Conservation (phyloP, 305 asterid species). For the Stenogyne calaminthoides region DNA sequence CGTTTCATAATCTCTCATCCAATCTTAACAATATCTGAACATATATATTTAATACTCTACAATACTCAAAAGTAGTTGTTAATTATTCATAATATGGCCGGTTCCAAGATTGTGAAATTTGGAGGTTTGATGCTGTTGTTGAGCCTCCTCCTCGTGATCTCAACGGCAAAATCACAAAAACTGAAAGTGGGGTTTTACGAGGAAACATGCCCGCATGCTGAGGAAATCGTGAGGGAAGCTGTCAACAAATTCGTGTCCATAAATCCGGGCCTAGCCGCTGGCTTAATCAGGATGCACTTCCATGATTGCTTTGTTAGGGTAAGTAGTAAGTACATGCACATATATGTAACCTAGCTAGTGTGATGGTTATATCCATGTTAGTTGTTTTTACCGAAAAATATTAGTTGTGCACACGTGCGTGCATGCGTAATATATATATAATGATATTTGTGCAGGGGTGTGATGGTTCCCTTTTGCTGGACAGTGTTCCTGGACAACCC, state of each 20-base stretch:
- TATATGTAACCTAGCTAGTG: no score
- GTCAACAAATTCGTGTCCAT: conserved; percentile 34
- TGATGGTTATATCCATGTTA: no score
- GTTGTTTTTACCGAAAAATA: no score
- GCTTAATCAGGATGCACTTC: conserved; percentile 51
- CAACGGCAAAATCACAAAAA: conserved; percentile 14
- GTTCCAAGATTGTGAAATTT: conserved; percentile 15
- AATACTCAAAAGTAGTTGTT: neutral
- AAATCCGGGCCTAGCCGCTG: conserved; percentile 47
- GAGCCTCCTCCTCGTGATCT: neutral
- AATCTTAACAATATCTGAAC: neutral
- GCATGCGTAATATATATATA: no score
- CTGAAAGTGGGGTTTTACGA: conserved; percentile 41
- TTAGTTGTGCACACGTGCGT: no score
- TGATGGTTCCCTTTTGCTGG: conserved; percentile 49
- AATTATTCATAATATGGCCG: neutral
- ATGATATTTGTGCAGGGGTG: conserved; percentile 39
- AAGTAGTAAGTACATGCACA: no score
- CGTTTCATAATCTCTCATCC: neutral
- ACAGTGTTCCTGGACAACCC: conserved; percentile 34
- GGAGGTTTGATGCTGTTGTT: conserved; percentile 27
- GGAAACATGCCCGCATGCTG: conserved; percentile 42
- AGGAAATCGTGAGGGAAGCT: conserved; percentile 36
- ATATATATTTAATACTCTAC: neutral
- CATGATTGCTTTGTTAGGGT: conserved; percentile 59